Conservation (phyloP, 495 filamentous ascomycete species). For the Neurospora tetraspora region DNA sequence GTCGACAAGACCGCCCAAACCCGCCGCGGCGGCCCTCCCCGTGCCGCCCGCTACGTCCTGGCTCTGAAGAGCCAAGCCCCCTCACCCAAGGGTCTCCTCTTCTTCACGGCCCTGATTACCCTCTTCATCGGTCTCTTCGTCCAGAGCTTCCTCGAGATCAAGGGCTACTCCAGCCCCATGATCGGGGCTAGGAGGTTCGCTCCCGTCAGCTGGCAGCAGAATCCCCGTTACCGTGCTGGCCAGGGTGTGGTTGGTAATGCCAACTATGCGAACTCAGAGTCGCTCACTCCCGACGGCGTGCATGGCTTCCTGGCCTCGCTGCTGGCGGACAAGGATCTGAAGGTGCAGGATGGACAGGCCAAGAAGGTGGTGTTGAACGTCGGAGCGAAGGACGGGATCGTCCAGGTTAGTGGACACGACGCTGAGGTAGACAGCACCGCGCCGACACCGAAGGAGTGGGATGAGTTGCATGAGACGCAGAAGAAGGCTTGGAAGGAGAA, state of each 20-base stretch:
- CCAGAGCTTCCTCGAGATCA: conserved; percentile 58
- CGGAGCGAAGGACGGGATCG: conserved; percentile 14
- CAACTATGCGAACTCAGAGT: not conserved
- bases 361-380: conserved; percentile 10
- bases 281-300: not conserved
- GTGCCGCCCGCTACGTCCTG: conserved; percentile 55
- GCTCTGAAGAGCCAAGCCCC: conserved; percentile 43
- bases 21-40: conserved; percentile 32
- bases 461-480: conserved; percentile 50
- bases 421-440: conserved; percentile 20
- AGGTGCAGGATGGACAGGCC: not conserved
- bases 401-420: conserved; percentile 34
- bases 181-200: conserved; percentile 30
- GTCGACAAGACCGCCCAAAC: conserved; percentile 35
- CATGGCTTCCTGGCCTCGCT: not conserved
- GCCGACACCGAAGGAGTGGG: conserved; percentile 47
- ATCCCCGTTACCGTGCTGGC: not conserved
- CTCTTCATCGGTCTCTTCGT: conserved; percentile 49
- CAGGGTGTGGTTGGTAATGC: not conserved
- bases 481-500: conserved; percentile 56
- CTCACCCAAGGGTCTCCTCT: conserved; percentile 36
- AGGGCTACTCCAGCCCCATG: conserved; percentile 48
- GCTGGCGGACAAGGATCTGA: not conserved
- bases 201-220: conserved; percentile 19
- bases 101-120: conserved; percentile 41